Evolutionary conservation across 176 grass and related monocot genomes (phyloP), one percentile per base, ranked within the genome.

Genomic region (Oryza officinalis): DNA sequence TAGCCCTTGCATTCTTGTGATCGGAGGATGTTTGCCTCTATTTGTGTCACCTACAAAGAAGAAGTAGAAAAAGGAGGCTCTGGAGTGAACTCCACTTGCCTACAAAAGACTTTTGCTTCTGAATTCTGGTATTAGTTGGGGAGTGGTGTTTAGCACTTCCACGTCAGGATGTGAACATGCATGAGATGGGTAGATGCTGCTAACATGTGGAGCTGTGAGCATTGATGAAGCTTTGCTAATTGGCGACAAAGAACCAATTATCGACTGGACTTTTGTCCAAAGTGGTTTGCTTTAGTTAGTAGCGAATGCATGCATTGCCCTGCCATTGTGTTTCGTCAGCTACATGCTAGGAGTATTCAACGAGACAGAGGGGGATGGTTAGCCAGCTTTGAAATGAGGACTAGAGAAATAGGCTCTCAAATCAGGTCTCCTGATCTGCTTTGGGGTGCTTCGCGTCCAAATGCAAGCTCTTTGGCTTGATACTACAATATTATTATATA

Each of bases 271-370:
- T 63, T 82, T 64, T 82, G 28, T 63, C 41, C 54, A 71, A 82
- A 77, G 57, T 69, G 65, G 65, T 38, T 72, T 78, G 80, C 40
- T 82, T 74, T 81, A 33, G 54, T 77, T 31, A 84, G 31, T 40
- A 57, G 63, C 14, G 14, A 43, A 65, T 74, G 70, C 64, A 27
- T 69, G 65, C 49, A 77, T 77, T 63, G 37, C 35, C 31, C 32
- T 76, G 68, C 35, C 33, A 25, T 25, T 60, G 63, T 87, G 27
- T 87, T 75, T 87, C 69, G 49, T 47, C 69, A 69, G 41, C 74
- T 45, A 72, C 41, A 72, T 72, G 74, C 22, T 31, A 65, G 23
- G 66, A 46, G 65, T 72, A 77, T 78, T 78, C 74, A 73, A 41
- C 32, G 3, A 28, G 23, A 45, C 23, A 78, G 35, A 85, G 18